Evolutionary conservation across 2,329 filamentous ascomycete genomes (phyloP).

Genomic region (Elsinoe necatrix): DNA sequence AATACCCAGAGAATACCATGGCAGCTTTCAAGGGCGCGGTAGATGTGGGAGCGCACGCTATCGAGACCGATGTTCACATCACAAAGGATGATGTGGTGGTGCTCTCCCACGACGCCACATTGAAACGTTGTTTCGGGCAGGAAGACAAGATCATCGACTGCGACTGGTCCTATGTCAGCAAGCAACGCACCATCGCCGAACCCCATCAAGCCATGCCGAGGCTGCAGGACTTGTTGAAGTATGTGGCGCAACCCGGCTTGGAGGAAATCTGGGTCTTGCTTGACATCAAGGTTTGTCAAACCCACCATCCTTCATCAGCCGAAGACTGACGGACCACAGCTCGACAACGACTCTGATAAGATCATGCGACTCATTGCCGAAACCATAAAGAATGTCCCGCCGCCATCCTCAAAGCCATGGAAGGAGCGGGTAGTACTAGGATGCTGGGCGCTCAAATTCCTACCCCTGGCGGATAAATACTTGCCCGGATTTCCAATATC

Average conservation of each 20-base stretch:
- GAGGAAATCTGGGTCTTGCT: slow-evolving; percentile 72
- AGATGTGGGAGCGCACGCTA: slow-evolving; percentile 63
- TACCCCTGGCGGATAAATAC: slow-evolving; percentile 53
- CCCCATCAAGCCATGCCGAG: slow-evolving; percentile 67
- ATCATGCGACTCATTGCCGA: slow-evolving; percentile 62
- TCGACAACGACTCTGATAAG: slow-evolving; percentile 59
- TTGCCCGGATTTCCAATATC: slow-evolving; percentile 56
- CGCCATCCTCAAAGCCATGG: slow-evolving; percentile 52
- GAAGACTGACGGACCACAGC: slow-evolving; percentile 34
- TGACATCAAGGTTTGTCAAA: slow-evolving; percentile 66
- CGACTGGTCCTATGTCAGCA: slow-evolving; percentile 64
- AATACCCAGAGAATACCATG: slow-evolving; percentile 80
- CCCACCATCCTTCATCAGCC: too few relatives aligned
- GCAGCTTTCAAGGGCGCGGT: slow-evolving; percentile 67
- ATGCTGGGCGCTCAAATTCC: slow-evolving; percentile 70
- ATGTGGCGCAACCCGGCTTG: slow-evolving; percentile 54
- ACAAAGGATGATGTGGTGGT: slow-evolving; percentile 77
- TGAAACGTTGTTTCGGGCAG: slow-evolving; percentile 76
- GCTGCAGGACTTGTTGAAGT: slow-evolving; percentile 64
- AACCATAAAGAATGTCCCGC: slow-evolving; percentile 48
- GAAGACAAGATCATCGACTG: slow-evolving; percentile 64
- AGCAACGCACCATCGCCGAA: slow-evolving; percentile 56
- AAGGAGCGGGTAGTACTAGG: slow-evolving; percentile 65
- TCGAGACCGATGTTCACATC: slow-evolving; percentile 85
- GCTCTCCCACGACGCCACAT: slow-evolving; percentile 57